Conservation (phyloP, 768 basidiomycete species). For the Leccinum disarticulatum region DNA sequence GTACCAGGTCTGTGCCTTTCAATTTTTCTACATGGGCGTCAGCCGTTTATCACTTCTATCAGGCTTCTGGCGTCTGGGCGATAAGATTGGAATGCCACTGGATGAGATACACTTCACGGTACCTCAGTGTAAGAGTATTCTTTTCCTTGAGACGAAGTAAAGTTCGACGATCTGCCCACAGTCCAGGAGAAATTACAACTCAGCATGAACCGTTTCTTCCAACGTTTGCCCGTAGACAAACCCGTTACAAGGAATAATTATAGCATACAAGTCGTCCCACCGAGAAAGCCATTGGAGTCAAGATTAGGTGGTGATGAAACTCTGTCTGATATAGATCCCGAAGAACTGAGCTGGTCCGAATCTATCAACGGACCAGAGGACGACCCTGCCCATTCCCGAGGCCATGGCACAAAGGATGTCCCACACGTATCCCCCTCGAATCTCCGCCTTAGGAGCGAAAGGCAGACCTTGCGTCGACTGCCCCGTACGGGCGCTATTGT, state of each 20-base stretch:
- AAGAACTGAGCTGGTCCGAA: constrained; percentile 65
- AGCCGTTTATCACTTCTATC: background rate
- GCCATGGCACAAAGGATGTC: constrained; percentile 12
- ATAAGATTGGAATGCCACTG: constrained; percentile 73
- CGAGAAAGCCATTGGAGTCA: background rate
- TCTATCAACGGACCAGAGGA: constrained; percentile 60
- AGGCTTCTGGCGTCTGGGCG: constrained; percentile 78
- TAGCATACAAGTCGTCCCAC: constrained; percentile 40
- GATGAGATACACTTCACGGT: constrained; percentile 70
- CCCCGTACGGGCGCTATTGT: constrained; percentile 62
- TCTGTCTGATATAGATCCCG: constrained; percentile 46
- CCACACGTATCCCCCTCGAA: constrained; percentile 36
- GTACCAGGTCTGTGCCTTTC: constrained; percentile 51
- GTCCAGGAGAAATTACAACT: constrained; percentile 62
- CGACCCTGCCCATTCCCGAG: constrained; percentile 29
- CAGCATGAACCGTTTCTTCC: constrained; percentile 75
- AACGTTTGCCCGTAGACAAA: constrained; percentile 62
- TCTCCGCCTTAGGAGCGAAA: constrained; percentile 60
- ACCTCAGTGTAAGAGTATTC: constrained; percentile 58
- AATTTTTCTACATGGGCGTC: background rate
- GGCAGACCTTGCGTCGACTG: constrained; percentile 70
- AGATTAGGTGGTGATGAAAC: constrained; percentile 11
- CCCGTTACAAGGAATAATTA: constrained; percentile 77
- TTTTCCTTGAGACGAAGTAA: background rate
- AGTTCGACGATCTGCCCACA: constrained; percentile 28